Evolutionary conservation across 73 alveolate species (phyloP).

Genomic region (Paramecium biaurelia): DNA sequence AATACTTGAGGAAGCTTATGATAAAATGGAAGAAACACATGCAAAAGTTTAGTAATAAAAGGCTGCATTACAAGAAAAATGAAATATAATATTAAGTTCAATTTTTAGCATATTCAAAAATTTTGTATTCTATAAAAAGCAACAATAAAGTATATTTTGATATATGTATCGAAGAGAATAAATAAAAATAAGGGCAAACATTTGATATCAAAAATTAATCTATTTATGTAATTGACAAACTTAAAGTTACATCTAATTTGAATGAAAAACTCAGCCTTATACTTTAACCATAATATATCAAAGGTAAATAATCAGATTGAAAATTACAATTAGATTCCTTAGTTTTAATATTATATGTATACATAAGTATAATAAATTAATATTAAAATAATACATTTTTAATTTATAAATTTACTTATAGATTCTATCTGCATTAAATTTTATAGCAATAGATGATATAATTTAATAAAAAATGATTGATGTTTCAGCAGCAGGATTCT

Average conservation of each 20-base stretch:
- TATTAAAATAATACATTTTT: neutral
- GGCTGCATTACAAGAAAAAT: constrained; percentile 10
- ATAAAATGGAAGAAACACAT: constrained; percentile 36
- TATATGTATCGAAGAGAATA: no score
- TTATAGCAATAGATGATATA: neutral
- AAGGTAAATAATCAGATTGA: no score
- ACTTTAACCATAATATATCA: no score
- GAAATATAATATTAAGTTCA: neutral
- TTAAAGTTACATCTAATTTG: no score
- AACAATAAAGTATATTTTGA: no score
- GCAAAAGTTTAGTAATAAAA: constrained; percentile 2
- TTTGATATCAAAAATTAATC: neutral
- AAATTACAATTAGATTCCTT: neutral
- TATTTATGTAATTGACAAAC: neutral
- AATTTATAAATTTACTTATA: neutral
- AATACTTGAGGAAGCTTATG: constrained; percentile 16
- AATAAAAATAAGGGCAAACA: no score
- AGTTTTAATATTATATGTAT: neutral
- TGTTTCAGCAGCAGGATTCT: neutral
- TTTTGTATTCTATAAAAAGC: neutral
- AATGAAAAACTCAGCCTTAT: no score
- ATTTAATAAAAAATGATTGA: neutral
- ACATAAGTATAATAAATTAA: neutral
- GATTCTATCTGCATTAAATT: neutral
- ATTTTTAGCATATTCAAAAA: neutral